Base-by-base conservation (phyloP, 2,329 filamentous ascomycete genomes). In the Chlorencoelia australis region DNA sequence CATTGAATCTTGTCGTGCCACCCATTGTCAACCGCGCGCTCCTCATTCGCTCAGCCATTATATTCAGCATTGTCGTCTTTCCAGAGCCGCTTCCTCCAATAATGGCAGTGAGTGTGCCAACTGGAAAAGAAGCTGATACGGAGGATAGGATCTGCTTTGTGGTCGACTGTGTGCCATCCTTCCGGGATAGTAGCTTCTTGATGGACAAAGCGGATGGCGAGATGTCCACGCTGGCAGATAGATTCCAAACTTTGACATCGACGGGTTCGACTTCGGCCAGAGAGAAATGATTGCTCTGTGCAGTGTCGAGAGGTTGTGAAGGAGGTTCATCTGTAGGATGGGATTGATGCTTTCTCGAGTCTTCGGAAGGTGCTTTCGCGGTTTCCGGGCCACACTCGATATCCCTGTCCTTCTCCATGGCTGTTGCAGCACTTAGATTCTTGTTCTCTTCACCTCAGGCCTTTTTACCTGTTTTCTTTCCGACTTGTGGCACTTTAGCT, bases 1-100 rank as follows among this genome's bases (percentile, higher is more conserved):
- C 71, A 52, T 84, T 85, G 58, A 82, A 85, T 0, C 67, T 69
- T 0, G 67, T 68, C 3, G 57, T 54, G 0, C 82, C 81, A 3
- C 66, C 60, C 19, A 72, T 66, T 2, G 59, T 59, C 11, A 75
- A 51, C 7, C 68, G 59, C 0, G 64, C 58, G 47, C 70, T 73
- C 8, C 67, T 64, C 55, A 85, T 73, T 21, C 82, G 70, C 45
- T 81, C 74, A 8, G 82, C 77, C 60, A 86, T 69, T 14, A 76
- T 72, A 53, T 85, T 87, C 21, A 87, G 62, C 39, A 82, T 59
- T 0, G 76, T 80, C 3, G 78, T 82, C 60, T 86, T 86, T 0
- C 81, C 81, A 2, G 75, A 80, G 14, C 82, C 81, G 50, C 76
- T 80, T 3, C 80, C 79, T 7, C 82, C 82, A 39, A 87, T 75